Conservation (phyloP, 768 basidiomycete genomes). For the Royoungia palumana region DNA sequence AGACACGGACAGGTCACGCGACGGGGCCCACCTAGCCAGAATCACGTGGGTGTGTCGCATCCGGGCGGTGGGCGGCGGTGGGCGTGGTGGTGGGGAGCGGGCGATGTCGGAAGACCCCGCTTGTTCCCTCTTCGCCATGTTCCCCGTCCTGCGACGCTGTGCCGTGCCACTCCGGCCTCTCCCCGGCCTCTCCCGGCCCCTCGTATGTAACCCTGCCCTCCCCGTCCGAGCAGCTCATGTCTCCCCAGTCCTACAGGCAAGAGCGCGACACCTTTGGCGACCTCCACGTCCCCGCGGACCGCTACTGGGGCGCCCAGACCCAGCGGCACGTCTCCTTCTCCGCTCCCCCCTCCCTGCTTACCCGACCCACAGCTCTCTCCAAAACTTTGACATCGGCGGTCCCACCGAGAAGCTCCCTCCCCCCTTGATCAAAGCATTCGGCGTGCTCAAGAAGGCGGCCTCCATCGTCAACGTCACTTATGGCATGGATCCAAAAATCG, state of each 20-base stretch:
- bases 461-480: slow-evolving; percentile 85
- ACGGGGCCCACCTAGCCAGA: slow-evolving; percentile 10
- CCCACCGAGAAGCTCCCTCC: slow-evolving; percentile 88
- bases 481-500: slow-evolving; percentile 86
- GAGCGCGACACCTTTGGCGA: slow-evolving; percentile 97
- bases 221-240: neutral
- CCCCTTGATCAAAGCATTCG: slow-evolving; percentile 97
- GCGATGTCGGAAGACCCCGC: slow-evolving; percentile 11
- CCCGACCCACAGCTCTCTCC: slow-evolving; percentile 60
- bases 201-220: slow-evolving; percentile 31
- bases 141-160: slow-evolving; percentile 15
- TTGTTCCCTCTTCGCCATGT: slow-evolving; percentile 10
- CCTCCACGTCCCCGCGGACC: slow-evolving; percentile 79
- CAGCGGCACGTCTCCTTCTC: slow-evolving; percentile 58
- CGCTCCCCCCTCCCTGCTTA: slow-evolving; percentile 6
- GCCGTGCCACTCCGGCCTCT: slow-evolving; percentile 15
- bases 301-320: slow-evolving; percentile 99
- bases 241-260: slow-evolving; percentile 56
- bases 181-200: slow-evolving; percentile 14
- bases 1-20: neutral
- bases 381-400: slow-evolving; percentile 99
- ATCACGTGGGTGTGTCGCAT: slow-evolving; percentile 30
- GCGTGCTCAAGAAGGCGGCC: slow-evolving; percentile 96
- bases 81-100: neutral
- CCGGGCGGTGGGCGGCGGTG: neutral